phyloP scores from a whole-genome alignment of 2,329 filamentous ascomycete genomes.

The Cryphonectria nitschkei region DNA sequence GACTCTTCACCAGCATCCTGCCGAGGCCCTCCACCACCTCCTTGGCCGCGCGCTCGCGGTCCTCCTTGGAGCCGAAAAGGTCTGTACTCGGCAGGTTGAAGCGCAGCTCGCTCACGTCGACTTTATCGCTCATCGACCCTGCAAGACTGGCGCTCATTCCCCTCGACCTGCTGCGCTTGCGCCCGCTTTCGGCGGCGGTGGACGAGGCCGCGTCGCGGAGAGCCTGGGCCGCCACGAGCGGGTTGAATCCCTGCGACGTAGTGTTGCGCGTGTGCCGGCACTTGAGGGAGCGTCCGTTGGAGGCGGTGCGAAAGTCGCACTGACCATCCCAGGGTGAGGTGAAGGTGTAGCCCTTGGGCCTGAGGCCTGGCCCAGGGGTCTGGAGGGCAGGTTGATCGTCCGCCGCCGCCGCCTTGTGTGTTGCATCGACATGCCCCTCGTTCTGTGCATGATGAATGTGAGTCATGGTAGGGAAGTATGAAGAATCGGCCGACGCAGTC shows the following conservation, averaged over 20 bases:
- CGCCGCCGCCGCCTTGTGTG: not conserved
- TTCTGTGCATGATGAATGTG: not conserved
- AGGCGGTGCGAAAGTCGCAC: slow-evolving; percentile 83
- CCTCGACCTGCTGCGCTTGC: slow-evolving; percentile 17
- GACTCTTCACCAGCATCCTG: slow-evolving; percentile 42
- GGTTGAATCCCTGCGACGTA: slow-evolving; percentile 45
- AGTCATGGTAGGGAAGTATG: slow-evolving; percentile 22
- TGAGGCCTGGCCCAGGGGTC: slow-evolving; percentile 51
- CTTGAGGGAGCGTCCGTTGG: slow-evolving; percentile 73
- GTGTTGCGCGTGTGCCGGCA: slow-evolving; percentile 72
- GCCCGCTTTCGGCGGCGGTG: slow-evolving; percentile 39
- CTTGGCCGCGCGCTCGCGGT: slow-evolving; percentile 37
- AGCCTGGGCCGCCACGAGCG: slow-evolving; percentile 45
- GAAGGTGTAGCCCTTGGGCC: slow-evolving; percentile 74
- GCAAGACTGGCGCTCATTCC: slow-evolving; percentile 14
- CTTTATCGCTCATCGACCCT: slow-evolving; percentile 30
- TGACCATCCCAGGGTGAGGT: slow-evolving; percentile 83
- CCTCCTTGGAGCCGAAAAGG: slow-evolving; percentile 45
- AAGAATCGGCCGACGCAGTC: slow-evolving; percentile 7
- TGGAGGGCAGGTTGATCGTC: slow-evolving; percentile 40
- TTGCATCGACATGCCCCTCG: not conserved
- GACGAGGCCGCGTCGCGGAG: slow-evolving; percentile 32
- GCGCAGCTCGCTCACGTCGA: slow-evolving; percentile 77
- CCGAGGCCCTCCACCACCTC: slow-evolving; percentile 42
- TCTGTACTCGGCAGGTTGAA: slow-evolving; percentile 79